Evolutionary conservation across 164 flowering plant genomes (phyloP), one percentile per base, ranked within the genome.

Genomic region (Sedum album): DNA sequence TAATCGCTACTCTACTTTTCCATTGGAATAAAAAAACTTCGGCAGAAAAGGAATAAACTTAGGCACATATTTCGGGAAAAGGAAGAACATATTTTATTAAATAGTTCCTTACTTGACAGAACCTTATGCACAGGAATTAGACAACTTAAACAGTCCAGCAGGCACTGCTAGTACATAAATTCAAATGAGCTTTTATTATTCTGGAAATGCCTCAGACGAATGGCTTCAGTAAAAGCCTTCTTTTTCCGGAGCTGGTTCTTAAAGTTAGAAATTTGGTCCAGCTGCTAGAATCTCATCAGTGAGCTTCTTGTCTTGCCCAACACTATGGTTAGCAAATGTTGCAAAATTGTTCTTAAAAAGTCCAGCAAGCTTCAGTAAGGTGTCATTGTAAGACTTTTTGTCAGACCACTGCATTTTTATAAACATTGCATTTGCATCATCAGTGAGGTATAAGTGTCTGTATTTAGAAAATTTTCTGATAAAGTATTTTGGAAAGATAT

Each of bases 301-400:
- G 62, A 91, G 86, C 23, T 78, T 80, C 80, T 70, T 77, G 75
- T 88, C 96, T 41, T 75, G 62, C 30, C 97, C 99, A 70, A 94
- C 86, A 86, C 85, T 86, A 77, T 94, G 82, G 75, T 77, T 75
- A 4, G 80, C 62, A 73, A 91, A 94, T 1, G 69, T 84, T 64
- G 83, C 97, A 69, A 94, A 94, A 63, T 94, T 94, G 66, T 82
- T 90, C 94, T 74, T 86, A 82, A 94, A 94, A 70, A 94, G 79
- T 5, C 93, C 92, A 25, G 79, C 99, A 75, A 94, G 80, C 80
- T 90, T 90, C 85, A 88, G 36, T 66, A 86, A 71, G 0, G 94
- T 86, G 0, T 87, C 94, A 57, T 85, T 76, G 75, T 90, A 84
- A 2, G 87, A 96, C 57, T 82, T 62, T 85, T 90, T 88, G 75